These are phyloP conservation scores for Aspergillus quadricinctus DNA, from an alignment of 2,329 filamentous ascomycete species.

Conservation along the genomic window DNA sequence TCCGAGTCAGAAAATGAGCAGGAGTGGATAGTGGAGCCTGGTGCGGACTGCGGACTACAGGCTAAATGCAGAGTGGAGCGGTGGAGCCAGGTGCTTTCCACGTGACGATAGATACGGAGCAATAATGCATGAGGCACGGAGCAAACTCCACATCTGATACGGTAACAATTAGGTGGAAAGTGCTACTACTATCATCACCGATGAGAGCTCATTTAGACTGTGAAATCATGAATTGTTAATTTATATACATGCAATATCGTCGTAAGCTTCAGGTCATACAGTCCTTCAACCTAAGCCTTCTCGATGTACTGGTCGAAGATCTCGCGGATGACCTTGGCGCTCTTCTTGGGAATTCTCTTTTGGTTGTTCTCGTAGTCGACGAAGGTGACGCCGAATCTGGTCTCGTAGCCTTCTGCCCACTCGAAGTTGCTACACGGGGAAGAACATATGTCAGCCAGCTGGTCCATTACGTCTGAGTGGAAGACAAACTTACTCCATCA, in stretches of 20 bases:
- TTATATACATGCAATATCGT: background rate
- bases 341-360: constrained; percentile 79
- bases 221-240: background rate
- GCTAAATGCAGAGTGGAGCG: background rate
- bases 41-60: background rate
- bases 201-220: background rate
- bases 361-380: constrained; percentile 78
- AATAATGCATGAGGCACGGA: background rate
- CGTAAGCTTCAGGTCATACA: background rate
- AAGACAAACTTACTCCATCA: constrained; percentile 61
- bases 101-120: background rate
- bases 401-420: constrained; percentile 89
- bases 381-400: constrained; percentile 76
- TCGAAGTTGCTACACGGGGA: constrained; percentile 64
- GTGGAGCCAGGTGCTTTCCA: background rate
- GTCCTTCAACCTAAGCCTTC: constrained; percentile 44
- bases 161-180: background rate
- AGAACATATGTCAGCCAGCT: constrained; percentile 6
- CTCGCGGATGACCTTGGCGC: constrained; percentile 64
- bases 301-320: constrained; percentile 69
- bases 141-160: background rate
- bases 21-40: background rate
- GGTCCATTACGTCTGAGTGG: background rate
- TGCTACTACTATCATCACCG: background rate
- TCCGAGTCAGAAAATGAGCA: background rate